Evolutionary conservation across 805 yeast species (phyloP).

Genomic region (Candida vaughaniae): DNA sequence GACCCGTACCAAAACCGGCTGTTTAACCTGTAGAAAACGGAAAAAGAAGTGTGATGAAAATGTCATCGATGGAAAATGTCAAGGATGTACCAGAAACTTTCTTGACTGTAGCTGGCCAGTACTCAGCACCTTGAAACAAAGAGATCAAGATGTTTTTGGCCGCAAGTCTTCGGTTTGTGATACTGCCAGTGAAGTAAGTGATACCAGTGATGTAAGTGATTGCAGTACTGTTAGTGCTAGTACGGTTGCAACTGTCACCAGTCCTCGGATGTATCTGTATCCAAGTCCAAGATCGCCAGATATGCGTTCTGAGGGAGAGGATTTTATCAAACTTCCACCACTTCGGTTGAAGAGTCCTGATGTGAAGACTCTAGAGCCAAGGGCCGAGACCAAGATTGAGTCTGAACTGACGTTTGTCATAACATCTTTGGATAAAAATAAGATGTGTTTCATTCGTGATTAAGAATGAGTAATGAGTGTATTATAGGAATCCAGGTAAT

Average conservation of each 20-base stretch:
- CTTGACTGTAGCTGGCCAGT: constrained; percentile 46
- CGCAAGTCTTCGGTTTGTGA: constrained; percentile 6
- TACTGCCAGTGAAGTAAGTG: constrained; percentile 6
- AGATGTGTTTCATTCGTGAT: not conserved
- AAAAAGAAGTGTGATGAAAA: constrained; percentile 64
- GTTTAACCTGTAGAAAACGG: constrained; percentile 61
- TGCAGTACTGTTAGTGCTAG: constrained; percentile 8
- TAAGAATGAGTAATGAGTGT: no score
- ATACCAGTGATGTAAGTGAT: constrained; percentile 10
- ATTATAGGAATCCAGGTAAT: no score
- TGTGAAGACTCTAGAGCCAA: no score
- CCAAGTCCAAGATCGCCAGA: constrained; percentile 17
- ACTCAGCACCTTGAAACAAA: constrained; percentile 6
- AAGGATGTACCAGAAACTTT: constrained; percentile 44
- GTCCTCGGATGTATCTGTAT: constrained; percentile 5
- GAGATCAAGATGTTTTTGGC: not conserved
- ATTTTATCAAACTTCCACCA: constrained; percentile 12
- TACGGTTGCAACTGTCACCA: constrained; percentile 4
- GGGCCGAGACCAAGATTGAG: no score
- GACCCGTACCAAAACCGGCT: constrained; percentile 49
- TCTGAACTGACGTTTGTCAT: constrained; percentile 4
- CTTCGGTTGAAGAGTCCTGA: not conserved
- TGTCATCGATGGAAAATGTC: constrained; percentile 42
- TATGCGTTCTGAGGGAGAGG: constrained; percentile 4
- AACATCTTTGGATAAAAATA: constrained; percentile 2